A percentile compares a stretch with the other conserved stretches of the same genome.
phyloP scores from a whole-genome alignment of 2,329 filamentous ascomycete species.

The Geosmithia flava region DNA sequence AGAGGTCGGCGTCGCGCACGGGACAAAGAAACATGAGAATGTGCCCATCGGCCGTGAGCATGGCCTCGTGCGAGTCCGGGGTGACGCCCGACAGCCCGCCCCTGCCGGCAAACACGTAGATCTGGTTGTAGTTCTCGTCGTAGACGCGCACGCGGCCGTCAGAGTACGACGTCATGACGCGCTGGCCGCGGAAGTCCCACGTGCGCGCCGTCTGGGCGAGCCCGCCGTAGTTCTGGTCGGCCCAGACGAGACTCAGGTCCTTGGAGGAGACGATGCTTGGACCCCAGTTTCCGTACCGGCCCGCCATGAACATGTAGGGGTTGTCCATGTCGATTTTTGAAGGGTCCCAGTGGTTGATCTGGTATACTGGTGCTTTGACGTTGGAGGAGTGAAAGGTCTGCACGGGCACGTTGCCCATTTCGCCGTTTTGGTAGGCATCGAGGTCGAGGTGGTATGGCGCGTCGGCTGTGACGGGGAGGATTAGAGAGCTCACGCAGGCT shows the following conservation, averaged over 20 bases:
- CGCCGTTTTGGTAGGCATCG: conserved; percentile 1
- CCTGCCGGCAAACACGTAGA: conserved; percentile 19
- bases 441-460: conserved; percentile 1
- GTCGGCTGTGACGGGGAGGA: not conserved
- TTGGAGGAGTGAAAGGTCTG: conserved; percentile 19
- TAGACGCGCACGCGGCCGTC: conserved; percentile 12
- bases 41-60: conserved; percentile 27
- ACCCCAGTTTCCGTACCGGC: conserved; percentile 11
- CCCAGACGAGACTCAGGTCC: conserved; percentile 23
- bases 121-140: conserved; percentile 20
- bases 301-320: conserved; percentile 18
- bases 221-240: conserved; percentile 16
- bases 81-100: conserved; percentile 22
- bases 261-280: conserved; percentile 20
- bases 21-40: conserved; percentile 13
- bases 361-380: conserved; percentile 18
- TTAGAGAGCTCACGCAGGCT: not conserved
- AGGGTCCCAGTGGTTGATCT: conserved; percentile 18
- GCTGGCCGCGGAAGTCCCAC: conserved; percentile 11
- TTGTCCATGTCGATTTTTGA: conserved; percentile 11
- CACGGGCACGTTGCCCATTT: conserved; percentile 8
- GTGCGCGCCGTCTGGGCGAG: conserved; percentile 9
- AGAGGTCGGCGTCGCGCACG: conserved; percentile 8
- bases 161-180: conserved; percentile 20
- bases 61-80: conserved; percentile 24